Base-by-base conservation (phyloP, 2,329 filamentous ascomycete genomes). In the Pestalotiopsis sp. region DNA sequence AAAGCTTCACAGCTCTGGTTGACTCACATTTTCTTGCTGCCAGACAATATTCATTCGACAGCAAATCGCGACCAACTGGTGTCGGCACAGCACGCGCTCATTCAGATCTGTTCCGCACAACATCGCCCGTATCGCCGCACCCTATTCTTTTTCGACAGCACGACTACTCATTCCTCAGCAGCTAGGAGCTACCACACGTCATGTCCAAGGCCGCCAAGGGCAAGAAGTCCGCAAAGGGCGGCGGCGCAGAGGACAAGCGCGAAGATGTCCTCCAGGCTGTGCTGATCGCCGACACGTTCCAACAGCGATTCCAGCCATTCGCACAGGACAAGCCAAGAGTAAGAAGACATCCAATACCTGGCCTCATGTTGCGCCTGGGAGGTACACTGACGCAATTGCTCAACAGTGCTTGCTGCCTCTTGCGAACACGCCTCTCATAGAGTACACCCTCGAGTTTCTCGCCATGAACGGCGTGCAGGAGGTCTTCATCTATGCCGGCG, bases 401-500 rank as follows among this genome's bases (percentile, higher is more conserved):
- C 64, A 25, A 38, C 76, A 97, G 93, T 98, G 96, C 84, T 91
- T 99, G 39, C 86, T 99, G 6, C 94, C 95, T 12, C 87, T 99
- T 69, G 96, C 94, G 69, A 98, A 98, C 80, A 95, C 92, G 1
- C 95, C 96, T 45, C 86, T 99, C 71, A 97, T 99, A 82, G 96
- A 99, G 81, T 98, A 99, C 80, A 98, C 95, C 3, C 90, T 98
- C 76, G 95, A 98, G 78, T 98, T 97, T 76, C 90, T 99, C 0
- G 94, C 94, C 72, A 95, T 95, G 87, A 94, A 96, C 69, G 94
- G 95, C 68, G 94, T 98, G n/a, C 91, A 96, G 74, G 93, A 98
- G 72, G 92, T 98, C 66, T 97, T 93, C 79, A 88, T 99, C 69
- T 98, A 98, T 83, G 95, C 92, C 74, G 93, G 94, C 69, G 91